Percentiles rank a stretch among this genome's conserved stretches.
Conservation (phyloP, 768 basidiomycete genomes). For the Phlegmacium glaucopus region DNA sequence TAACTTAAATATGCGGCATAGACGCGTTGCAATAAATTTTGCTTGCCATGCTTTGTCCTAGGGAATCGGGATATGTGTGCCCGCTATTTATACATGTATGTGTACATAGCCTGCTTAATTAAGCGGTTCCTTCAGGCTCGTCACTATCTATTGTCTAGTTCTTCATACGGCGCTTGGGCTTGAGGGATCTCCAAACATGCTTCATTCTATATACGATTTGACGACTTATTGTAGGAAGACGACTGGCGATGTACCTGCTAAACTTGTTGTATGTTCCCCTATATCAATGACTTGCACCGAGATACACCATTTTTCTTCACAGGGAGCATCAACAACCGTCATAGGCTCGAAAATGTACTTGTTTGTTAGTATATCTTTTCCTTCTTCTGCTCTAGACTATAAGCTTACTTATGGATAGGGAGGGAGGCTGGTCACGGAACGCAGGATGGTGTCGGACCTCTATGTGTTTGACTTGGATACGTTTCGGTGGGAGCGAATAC, state of each 20-base stretch:
- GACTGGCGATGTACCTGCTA: conserved; percentile 82
- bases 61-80: too few relatives aligned
- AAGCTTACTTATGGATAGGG: conserved; percentile 46
- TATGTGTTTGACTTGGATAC: conserved; percentile 86
- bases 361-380: conserved; percentile 53
- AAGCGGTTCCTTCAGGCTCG: conserved; percentile 1
- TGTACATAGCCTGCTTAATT: too few relatives aligned
- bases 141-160: conserved; percentile 4
- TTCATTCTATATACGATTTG: conserved; percentile 85
- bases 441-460: conserved; percentile 87
- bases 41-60: too few relatives aligned
- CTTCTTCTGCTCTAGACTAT: neutral
- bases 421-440: conserved; percentile 81
- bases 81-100: too few relatives aligned
- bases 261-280: conserved; percentile 67
- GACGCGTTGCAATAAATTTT: too few relatives aligned
- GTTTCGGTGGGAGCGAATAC: conserved; percentile 74
- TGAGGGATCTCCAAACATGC: conserved; percentile 28
- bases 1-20: too few relatives aligned
- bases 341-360: conserved; percentile 87
- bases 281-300: neutral
- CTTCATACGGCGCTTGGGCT: conserved; percentile 5
- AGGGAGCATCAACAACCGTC: conserved; percentile 92
- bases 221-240: conserved; percentile 85
- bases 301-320: conserved; percentile 7